A percentile compares a stretch with the other conserved stretches of the same genome.
These are phyloP conservation scores for Sporobolomyces roseus DNA, from an alignment of 768 basidiomycete species.

Conservation along the genomic window DNA sequence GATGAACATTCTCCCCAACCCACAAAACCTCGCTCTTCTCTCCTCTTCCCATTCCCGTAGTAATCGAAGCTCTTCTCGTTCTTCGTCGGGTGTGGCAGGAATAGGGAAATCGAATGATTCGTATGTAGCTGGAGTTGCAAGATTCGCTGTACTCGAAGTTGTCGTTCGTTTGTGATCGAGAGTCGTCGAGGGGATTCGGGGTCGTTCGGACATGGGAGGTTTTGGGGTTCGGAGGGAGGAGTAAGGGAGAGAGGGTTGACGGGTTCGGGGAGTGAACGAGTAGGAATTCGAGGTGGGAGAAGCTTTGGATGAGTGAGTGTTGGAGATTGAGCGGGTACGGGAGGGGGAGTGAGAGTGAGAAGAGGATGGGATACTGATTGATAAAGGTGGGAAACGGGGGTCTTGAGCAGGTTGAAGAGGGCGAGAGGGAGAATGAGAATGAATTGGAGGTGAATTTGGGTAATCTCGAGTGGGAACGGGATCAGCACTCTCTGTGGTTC, in stretches of 20 bases:
- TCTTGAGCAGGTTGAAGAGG: no score
- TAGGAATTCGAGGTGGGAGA: neutral
- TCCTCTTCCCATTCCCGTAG: no score
- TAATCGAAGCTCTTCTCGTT: no score
- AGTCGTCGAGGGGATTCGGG: neutral
- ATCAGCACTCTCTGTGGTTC: no score
- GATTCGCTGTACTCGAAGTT: neutral
- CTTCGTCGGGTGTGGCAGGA: no score
- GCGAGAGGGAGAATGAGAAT: no score
- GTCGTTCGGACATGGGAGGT: constrained; percentile 12
- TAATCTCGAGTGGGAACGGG: no score
- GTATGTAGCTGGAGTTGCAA: constrained; percentile 14
- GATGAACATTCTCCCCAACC: neutral
- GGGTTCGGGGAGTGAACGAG: neutral
- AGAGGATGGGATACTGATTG: neutral
- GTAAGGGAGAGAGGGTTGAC: constrained; percentile 6
- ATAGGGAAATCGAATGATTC: constrained; percentile 18
- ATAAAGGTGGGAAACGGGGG: constrained; percentile 3
- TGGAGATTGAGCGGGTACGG: neutral
- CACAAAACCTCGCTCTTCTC: neutral
- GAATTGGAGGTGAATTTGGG: no score
- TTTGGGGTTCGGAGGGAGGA: neutral
- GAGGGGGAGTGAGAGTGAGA: neutral
- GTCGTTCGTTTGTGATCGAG: neutral
- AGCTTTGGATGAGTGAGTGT: neutral